Base-by-base conservation (phyloP, 495 filamentous ascomycete genomes). In the Achaetomiella virescens region DNA sequence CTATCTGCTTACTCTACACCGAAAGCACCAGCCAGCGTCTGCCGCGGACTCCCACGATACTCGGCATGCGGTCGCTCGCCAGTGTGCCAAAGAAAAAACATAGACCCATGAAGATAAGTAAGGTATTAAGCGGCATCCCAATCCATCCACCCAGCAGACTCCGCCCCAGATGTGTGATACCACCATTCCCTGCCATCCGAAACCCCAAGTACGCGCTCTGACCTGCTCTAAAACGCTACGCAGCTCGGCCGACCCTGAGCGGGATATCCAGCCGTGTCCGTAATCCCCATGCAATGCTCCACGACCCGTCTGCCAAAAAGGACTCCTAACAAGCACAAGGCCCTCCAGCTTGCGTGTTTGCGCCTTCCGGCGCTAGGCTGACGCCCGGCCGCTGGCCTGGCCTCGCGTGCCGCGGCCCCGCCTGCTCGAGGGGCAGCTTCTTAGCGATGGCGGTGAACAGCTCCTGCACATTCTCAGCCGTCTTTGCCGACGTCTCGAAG, bases 401-500 rank as follows among this genome's bases (percentile, higher is more conserved):
- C 58, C 91, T 79, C 60, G 88, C 75, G 65, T 88, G 88, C 63
- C 91, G 83, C 27, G 91, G 90, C 15, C 90, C 91, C 46, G 84
- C 91, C 69, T 97, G 93, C 61, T 97, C 93, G 55, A 98, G 84
- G 25, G 93, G 93, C 54, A 98, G 77, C 72, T 96, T 96, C 87
- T 88, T 92, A 36, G 93, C 93, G 61, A 98, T 98, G 17, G 89
- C 90, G n/a, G 92, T 96, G 75, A 98, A 98, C 33, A 98, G 75
- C 58, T 97, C 92, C 62, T 85, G 81, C 41, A 98, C 93, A 66
- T 98, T 98, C 68, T 92, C 90, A 25, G 90, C 85, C 20, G 93
- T 95, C 78, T 98, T 98, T 43, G 93, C 93, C 42, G 90, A 95
- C 6, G 93, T 97, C 71, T 98, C 93, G 65, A 97, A 97, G 77